A percentile compares a stretch with the other conserved stretches of the same genome.
phyloP scores from a whole-genome alignment of 2,329 filamentous ascomycete genomes.

The Cercospora zeae-maydis region DNA sequence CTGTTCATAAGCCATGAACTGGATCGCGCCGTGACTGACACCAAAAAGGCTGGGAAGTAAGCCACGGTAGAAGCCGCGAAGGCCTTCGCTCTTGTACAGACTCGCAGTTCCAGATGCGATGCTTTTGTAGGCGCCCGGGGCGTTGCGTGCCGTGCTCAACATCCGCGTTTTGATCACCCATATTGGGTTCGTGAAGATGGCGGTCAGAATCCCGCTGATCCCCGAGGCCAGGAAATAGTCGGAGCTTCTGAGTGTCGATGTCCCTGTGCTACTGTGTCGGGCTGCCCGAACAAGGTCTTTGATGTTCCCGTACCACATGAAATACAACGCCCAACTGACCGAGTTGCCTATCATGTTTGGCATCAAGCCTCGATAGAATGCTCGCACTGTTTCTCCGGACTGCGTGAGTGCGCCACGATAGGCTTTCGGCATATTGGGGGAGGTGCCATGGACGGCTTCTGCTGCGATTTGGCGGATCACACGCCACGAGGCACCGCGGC shows the following conservation, averaged over 20 bases:
- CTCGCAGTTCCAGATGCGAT: slow-evolving; percentile 67
- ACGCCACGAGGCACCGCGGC: slow-evolving; percentile 28
- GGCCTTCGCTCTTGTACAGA: slow-evolving; percentile 68
- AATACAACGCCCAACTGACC: slow-evolving; percentile 87
- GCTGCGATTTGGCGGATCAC: slow-evolving; percentile 31
- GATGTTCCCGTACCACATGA: slow-evolving; percentile 66
- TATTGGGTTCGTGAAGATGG: slow-evolving; percentile 84
- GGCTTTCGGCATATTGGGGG: slow-evolving; percentile 8
- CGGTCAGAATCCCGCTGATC: slow-evolving; percentile 66
- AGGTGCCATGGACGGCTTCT: slow-evolving; percentile 25
- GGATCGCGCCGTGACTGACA: slow-evolving; percentile 86
- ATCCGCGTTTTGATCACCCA: slow-evolving; percentile 99
- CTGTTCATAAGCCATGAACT: slow-evolving; percentile 91
- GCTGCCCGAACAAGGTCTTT: slow-evolving; percentile 51
- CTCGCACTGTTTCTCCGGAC: slow-evolving; percentile 36
- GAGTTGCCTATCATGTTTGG: slow-evolving; percentile 91
- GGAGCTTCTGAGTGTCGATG: slow-evolving; percentile 51
- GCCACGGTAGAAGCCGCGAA: slow-evolving; percentile 81
- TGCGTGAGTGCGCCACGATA: slow-evolving; percentile 9
- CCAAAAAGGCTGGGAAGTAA: slow-evolving; percentile 78
- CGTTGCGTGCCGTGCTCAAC: slow-evolving; percentile 74
- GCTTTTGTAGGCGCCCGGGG: slow-evolving; percentile 74
- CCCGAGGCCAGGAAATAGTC: slow-evolving; percentile 82
- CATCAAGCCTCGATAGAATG: slow-evolving; percentile 83
- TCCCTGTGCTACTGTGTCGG: slow-evolving; percentile 35